Evolutionary conservation across 495 filamentous ascomycete species (phyloP).

Genomic region (Lasiosphaeria ovina): DNA sequence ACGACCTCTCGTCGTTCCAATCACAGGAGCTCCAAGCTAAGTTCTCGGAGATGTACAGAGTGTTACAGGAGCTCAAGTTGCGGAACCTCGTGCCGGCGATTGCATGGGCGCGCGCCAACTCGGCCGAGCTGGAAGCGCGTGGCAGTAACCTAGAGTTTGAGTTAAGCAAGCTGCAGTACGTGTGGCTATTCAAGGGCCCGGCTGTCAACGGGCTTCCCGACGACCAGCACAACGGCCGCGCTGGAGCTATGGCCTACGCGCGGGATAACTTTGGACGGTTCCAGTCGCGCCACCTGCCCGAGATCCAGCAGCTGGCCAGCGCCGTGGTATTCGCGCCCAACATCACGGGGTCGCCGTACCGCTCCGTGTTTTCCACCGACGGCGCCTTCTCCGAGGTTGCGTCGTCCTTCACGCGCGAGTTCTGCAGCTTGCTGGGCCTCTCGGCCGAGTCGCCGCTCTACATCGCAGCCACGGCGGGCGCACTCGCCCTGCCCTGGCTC

Average conservation of each 20-base stretch:
- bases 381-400: constrained; percentile 77
- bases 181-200: constrained; percentile 70
- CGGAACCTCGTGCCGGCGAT: constrained; percentile 81
- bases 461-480: constrained; percentile 84
- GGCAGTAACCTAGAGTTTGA: constrained; percentile 96
- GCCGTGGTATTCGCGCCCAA: constrained; percentile 77
- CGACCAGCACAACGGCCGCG: constrained; percentile 35
- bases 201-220: constrained; percentile 45
- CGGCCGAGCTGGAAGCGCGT: constrained; percentile 66
- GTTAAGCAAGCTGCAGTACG: constrained; percentile 78
- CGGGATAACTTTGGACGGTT: constrained; percentile 56
- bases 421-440: constrained; percentile 86
- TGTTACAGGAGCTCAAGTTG: constrained; percentile 71
- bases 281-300: constrained; percentile 62
- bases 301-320: constrained; percentile 72
- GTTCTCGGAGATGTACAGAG: constrained; percentile 87
- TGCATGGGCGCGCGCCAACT: constrained; percentile 74
- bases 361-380: constrained; percentile 66
- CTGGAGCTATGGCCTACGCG: constrained; percentile 71
- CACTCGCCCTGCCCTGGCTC: constrained; percentile 81
- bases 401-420: constrained; percentile 84
- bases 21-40: constrained; percentile 68
- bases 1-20: constrained; percentile 57
- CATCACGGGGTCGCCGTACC: constrained; percentile 69
- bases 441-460: constrained; percentile 88